Evolutionary conservation across 73 alveolate genomes (phyloP).

Genomic region (Symbiodinium natans): DNA sequence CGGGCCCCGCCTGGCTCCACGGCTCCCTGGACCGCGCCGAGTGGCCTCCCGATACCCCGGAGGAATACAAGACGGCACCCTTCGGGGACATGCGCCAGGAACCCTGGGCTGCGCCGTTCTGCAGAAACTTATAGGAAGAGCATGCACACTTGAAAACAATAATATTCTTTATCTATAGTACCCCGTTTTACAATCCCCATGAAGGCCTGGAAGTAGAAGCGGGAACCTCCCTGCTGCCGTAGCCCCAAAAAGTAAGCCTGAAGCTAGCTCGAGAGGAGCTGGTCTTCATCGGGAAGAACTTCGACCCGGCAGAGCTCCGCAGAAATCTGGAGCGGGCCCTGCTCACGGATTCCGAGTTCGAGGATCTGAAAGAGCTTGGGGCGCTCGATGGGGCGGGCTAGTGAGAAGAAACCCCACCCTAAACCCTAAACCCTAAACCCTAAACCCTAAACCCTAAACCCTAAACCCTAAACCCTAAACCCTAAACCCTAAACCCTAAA

Average conservation of each 20-base stretch:
- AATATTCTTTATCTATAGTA: background rate
- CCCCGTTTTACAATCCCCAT: background rate
- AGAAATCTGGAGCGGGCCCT: background rate
- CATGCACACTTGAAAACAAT: no score
- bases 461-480: no score
- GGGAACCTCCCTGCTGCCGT: background rate
- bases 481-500: no score
- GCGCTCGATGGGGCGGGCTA: no score
- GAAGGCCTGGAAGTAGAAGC: no score
- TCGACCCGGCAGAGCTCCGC: background rate
- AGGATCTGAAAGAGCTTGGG: background rate
- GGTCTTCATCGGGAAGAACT: slow-evolving; percentile 47
- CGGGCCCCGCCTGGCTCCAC: background rate
- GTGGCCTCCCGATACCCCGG: background rate
- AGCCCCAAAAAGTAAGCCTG: background rate
- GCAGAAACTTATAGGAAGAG: no score
- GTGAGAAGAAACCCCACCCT: no score
- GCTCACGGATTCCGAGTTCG: background rate
- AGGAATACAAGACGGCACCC: background rate
- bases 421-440: no score
- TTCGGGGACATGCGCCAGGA: background rate
- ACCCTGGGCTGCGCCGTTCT: no score
- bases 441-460: no score
- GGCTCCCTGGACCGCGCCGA: background rate
- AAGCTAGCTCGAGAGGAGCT: background rate